phyloP scores from a whole-genome alignment of 768 basidiomycete genomes.

The Trichaptum fuscoviolaceum region DNA sequence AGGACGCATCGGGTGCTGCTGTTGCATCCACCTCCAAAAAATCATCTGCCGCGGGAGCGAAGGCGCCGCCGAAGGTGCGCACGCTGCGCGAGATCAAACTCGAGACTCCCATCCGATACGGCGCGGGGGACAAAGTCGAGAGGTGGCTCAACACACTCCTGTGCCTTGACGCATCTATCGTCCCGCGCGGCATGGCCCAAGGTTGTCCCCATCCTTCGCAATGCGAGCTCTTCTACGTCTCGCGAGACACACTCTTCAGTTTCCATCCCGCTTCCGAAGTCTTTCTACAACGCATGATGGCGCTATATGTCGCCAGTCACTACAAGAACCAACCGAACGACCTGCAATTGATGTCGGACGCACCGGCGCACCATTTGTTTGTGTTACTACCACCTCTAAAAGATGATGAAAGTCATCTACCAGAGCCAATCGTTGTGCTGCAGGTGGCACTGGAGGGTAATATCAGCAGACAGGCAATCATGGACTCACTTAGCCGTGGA shows the following conservation, averaged over 20 bases:
- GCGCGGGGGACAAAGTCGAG: constrained; percentile 82
- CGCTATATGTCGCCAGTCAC: constrained; percentile 93
- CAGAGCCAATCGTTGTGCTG: constrained; percentile 91
- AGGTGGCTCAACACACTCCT: constrained; percentile 89
- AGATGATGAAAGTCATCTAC: constrained; percentile 84
- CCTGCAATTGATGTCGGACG: constrained; percentile 94
- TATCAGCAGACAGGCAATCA: constrained; percentile 77
- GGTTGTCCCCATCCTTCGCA: constrained; percentile 93
- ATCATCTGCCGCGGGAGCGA: constrained; percentile 27
- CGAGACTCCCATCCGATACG: constrained; percentile 91
- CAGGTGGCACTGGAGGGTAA: constrained; percentile 96
- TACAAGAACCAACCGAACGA: constrained; percentile 99
- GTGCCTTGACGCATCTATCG: constrained; percentile 82
- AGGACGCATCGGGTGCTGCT: constrained; percentile 35
- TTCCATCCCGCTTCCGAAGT: constrained; percentile 97
- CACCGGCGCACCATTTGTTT: constrained; percentile 94
- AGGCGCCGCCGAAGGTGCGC: constrained; percentile 61
- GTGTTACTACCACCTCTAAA: constrained; percentile 91
- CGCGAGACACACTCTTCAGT: constrained; percentile 92
- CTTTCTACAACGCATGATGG: constrained; percentile 98
- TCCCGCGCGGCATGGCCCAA: constrained; percentile 45
- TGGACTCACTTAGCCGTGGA: constrained; percentile 83
- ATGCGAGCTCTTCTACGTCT: constrained; percentile 94
- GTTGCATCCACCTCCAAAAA: constrained; percentile 47
- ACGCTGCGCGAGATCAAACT: constrained; percentile 91